Percentiles rank a stretch among this genome's conserved stretches.
These are phyloP conservation scores for Tetrapisispora pingtungensis DNA, from an alignment of 805 yeast genomes.

Conservation along the genomic window DNA sequence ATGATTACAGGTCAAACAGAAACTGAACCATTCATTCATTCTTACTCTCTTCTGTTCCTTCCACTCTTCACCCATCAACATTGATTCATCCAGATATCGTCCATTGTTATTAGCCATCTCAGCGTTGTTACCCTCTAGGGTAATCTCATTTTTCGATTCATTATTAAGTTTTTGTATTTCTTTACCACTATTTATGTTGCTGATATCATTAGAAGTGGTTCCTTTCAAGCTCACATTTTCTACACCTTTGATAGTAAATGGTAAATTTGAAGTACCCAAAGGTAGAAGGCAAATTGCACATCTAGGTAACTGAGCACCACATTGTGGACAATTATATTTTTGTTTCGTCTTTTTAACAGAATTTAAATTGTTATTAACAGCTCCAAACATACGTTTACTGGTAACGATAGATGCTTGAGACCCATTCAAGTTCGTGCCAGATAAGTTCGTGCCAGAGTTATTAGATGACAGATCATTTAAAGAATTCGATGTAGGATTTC, in stretches of 20 bases:
- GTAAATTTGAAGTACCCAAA: slow-evolving; percentile 44
- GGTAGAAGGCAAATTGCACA: slow-evolving; percentile 84
- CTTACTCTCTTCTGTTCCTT: slow-evolving; percentile 15
- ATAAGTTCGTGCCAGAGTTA: background rate
- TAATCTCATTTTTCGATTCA: background rate
- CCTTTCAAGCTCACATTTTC: background rate
- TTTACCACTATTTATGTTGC: background rate
- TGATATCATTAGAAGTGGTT: background rate
- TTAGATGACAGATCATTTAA: slow-evolving; percentile 1
- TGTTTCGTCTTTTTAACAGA: slow-evolving; percentile 7
- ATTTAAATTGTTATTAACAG: background rate
- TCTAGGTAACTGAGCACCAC: slow-evolving; percentile 79
- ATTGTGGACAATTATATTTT: slow-evolving; percentile 56
- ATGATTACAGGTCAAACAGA: slow-evolving; percentile 84
- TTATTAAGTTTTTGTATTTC: background rate
- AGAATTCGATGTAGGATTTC: background rate
- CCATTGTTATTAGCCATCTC: slow-evolving; percentile 3
- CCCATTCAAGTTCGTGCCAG: background rate
- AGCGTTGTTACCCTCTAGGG: background rate
- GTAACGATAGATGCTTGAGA: background rate
- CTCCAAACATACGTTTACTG: background rate
- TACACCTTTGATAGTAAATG: slow-evolving; percentile 25
- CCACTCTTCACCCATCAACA: slow-evolving; percentile 1
- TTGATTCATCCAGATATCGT: slow-evolving; percentile 6
- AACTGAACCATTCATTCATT: slow-evolving; percentile 80